Evolutionary conservation across 2,329 filamentous ascomycete genomes (phyloP).

Genomic region (Cladophialophora chaetospira): DNA sequence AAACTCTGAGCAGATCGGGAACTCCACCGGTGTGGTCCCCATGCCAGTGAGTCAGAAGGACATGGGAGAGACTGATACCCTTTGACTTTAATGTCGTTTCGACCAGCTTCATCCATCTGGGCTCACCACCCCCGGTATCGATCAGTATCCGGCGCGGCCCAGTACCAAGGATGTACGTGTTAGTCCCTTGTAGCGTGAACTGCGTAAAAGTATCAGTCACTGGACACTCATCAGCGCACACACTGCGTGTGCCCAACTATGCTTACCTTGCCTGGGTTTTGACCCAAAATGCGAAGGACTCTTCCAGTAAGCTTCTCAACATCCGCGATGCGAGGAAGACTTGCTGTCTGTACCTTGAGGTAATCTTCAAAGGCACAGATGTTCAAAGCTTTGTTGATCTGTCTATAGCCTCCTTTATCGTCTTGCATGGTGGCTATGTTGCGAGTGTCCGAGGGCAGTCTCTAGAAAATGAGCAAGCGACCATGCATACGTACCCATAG

Average conservation of each 20-base stretch:
- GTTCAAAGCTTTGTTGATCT: neutral
- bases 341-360: conserved; percentile 43
- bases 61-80: conserved; percentile 41
- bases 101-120: conserved; percentile 24
- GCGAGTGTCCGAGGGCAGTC: neutral
- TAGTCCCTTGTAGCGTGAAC: conserved; percentile 42
- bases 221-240: neutral
- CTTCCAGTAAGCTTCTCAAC: conserved; percentile 47
- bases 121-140: conserved; percentile 38
- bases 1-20: conserved; percentile 41
- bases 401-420: neutral
- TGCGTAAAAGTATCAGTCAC: neutral
- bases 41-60: conserved; percentile 50
- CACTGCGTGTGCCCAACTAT: neutral
- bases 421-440: neutral
- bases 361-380: conserved; percentile 50
- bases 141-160: conserved; percentile 40
- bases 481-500: neutral
- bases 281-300: conserved; percentile 48
- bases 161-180: conserved; percentile 45
- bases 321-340: conserved; percentile 42
- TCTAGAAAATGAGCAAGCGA: neutral
- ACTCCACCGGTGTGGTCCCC: conserved; percentile 49
- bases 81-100: neutral
- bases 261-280: conserved; percentile 48